Percentiles rank a stretch among this genome's conserved stretches.
phyloP scores from a whole-genome alignment of 78 protist genomes.

The Cyanophora paradoxa region DNA sequence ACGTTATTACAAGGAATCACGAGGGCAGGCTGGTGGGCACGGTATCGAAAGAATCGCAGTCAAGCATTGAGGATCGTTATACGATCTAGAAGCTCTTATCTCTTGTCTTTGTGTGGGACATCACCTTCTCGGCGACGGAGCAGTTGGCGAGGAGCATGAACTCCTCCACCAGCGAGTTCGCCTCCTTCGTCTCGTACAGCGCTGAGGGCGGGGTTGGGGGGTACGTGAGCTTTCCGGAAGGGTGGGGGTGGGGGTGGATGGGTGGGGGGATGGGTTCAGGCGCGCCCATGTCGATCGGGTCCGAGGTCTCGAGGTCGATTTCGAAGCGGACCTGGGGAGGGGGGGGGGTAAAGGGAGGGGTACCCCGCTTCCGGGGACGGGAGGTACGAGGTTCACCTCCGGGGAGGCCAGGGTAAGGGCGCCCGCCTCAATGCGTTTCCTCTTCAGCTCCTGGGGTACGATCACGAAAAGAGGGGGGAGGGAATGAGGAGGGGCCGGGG shows the following conservation, averaged over 20 bases:
- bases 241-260: too few relatives aligned
- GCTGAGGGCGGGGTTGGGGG: constrained; percentile 19
- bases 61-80: too few relatives aligned
- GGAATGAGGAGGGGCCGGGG: too few relatives aligned
- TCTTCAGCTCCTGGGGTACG: constrained; percentile 36
- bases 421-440: constrained; percentile 47
- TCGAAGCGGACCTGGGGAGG: constrained; percentile 30
- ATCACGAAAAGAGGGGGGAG: not conserved
- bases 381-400: not conserved
- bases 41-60: too few relatives aligned
- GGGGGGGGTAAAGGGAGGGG: too few relatives aligned
- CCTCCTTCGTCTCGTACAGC: constrained; percentile 15
- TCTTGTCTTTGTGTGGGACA: too few relatives aligned
- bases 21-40: too few relatives aligned
- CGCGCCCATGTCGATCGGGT: too few relatives aligned
- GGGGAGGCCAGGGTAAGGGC: constrained; percentile 43
- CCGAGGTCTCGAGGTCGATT: constrained; percentile 32
- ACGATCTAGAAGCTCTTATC: too few relatives aligned
- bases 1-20: too few relatives aligned
- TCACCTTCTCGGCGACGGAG: constrained; percentile 83
- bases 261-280: too few relatives aligned
- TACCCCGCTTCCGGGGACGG: too few relatives aligned
- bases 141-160: constrained; percentile 93
- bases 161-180: constrained; percentile 80
- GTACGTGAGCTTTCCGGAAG: not conserved